These are phyloP conservation scores for Eragrostis tef DNA, from an alignment of 202 grass and related monocot genomes.

Conservation along the genomic window DNA sequence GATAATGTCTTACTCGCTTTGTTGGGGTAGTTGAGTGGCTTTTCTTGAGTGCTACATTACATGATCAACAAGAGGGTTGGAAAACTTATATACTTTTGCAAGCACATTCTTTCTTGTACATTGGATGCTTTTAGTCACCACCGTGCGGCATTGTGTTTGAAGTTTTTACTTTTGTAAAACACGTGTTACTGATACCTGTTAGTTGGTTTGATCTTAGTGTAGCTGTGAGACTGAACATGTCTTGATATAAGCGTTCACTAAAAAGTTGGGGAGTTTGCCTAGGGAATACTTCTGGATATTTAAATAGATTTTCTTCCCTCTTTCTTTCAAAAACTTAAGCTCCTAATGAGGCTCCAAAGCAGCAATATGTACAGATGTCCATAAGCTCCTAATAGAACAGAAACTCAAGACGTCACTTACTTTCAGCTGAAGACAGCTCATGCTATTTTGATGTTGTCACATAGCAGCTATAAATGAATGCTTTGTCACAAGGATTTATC, in stretches of 20 bases:
- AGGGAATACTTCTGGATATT: neutral
- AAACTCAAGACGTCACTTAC: neutral
- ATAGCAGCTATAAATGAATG: neutral
- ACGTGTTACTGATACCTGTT: slow-evolving; percentile 10
- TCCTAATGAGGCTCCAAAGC: neutral
- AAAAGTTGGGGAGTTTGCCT: neutral
- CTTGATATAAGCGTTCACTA: neutral
- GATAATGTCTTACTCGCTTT: neutral
- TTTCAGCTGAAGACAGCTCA: neutral
- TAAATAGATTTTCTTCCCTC: neutral
- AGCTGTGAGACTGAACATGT: neutral
- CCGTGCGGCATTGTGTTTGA: neutral
- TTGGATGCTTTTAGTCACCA: neutral
- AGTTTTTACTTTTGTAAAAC: slow-evolving; percentile 8
- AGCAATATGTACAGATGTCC: neutral
- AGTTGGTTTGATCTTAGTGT: neutral
- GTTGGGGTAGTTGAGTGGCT: neutral
- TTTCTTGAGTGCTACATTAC: neutral
- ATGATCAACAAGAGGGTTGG: neutral
- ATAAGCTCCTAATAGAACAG: neutral
- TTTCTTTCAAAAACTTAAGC: neutral
- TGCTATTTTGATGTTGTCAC: neutral
- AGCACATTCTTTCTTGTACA: neutral
- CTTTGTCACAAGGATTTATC: neutral
- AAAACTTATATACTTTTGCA: slow-evolving; percentile 14